Evolutionary conservation across 352 stramenopile species (phyloP).

Genomic region (Phytopythium litorale): DNA sequence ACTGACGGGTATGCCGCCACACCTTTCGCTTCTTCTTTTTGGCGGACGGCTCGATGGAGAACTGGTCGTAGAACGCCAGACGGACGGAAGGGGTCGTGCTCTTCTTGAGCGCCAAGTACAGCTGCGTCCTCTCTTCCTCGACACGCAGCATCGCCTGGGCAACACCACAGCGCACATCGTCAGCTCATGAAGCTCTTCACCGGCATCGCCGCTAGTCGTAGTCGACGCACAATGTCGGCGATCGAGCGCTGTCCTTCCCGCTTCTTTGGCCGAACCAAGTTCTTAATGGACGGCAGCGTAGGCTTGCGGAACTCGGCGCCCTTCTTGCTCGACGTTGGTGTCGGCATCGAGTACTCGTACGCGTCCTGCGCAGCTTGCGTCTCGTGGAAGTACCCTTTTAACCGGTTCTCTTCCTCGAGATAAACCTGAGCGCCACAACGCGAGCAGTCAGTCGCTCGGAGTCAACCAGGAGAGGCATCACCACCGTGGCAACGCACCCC

Average conservation of each 20-base stretch:
- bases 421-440: slow-evolving; percentile 37
- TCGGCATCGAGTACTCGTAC: slow-evolving; percentile 37
- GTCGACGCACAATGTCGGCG: slow-evolving; percentile 26
- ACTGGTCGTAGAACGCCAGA: slow-evolving; percentile 57
- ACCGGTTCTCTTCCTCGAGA: slow-evolving; percentile 53
- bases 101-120: slow-evolving; percentile 58
- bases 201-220: background rate
- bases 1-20: background rate
- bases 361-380: slow-evolving; percentile 28
- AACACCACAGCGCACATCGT: background rate
- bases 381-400: slow-evolving; percentile 35
- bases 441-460: background rate
- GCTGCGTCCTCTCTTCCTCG: slow-evolving; percentile 41
- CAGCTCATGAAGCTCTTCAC: background rate
- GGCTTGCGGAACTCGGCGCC: slow-evolving; percentile 13
- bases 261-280: slow-evolving; percentile 23
- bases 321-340: slow-evolving; percentile 13
- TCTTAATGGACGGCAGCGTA: slow-evolving; percentile 18
- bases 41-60: slow-evolving; percentile 42
- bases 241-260: slow-evolving; percentile 17
- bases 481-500: slow-evolving; percentile 29
- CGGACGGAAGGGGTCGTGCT: slow-evolving; percentile 36
- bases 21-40: slow-evolving; percentile 77
- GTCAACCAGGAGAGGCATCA: background rate
- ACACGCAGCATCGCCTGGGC: slow-evolving; percentile 44